Evolutionary conservation across 257 asterid genomes (phyloP), one percentile per base, ranked within the genome.

Genomic region (Prunella vulgaris): DNA sequence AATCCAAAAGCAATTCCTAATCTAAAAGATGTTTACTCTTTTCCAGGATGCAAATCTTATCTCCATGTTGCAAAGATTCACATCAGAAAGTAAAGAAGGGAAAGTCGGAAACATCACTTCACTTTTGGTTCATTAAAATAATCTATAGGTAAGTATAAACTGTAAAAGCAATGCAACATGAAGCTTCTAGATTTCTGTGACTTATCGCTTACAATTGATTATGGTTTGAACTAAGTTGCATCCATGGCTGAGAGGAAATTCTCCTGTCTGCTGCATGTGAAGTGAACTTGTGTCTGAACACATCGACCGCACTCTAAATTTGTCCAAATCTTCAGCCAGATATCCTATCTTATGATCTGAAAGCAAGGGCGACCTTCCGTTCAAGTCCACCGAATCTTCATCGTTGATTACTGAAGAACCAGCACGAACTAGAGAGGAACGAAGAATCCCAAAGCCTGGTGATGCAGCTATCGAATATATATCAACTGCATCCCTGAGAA

Each of bases 151-250:
- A 46, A 46, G 53, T 46, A 46, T n/a, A n/a, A n/a, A 46, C n/a
- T 46, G 1, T 4, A 46, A n/a, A 46, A 46, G 9, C 1, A 46
- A 13, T 20, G 54, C 62, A 24, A 21, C 13, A 71, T 33, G 52
- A 64, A 46, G 58, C 12, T 13, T 60, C 9, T 44, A 27, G 21
- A 15, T 32, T 37, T 15, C 40, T 12, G 14, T 42, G 69, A 24
- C 17, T 14, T 37, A 7, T 27, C 17, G 44, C 83, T 84, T 69
- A 93, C 98, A 85, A 40, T 92, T 92, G 84, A 93, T 87, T 59
- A 93, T 60, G 66, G 98, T 93, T 64, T 90, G 96, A 35, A 76
- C 27, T 21, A 90, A 80, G 85, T 80, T 88, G 71, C 98, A 93
- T 60, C 90, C 95, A 64, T 82, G 80, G 82, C 82, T 70, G 38